phyloP scores from a whole-genome alignment of 1,139 yeast species.

The Candida buenavistaensis region DNA sequence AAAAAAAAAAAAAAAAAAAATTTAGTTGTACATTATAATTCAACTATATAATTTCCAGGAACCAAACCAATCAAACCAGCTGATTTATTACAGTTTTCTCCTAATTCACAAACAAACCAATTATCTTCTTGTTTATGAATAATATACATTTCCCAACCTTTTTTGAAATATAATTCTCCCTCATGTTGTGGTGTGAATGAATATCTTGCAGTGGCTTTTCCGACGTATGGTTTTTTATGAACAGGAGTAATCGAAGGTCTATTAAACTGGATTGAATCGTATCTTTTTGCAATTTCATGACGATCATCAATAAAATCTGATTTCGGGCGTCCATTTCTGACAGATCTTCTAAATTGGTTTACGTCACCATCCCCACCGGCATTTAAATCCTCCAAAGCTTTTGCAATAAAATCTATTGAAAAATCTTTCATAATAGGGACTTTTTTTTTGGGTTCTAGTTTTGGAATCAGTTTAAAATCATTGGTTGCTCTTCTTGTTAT shows the following conservation, averaged over 20 bases:
- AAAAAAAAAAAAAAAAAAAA: neutral
- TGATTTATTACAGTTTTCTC: conserved; percentile 47
- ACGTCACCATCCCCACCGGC: conserved; percentile 64
- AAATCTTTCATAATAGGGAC: conserved; percentile 47
- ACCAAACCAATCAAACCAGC: conserved; percentile 66
- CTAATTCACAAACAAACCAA: conserved; percentile 85
- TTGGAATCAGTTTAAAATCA: conserved; percentile 13
- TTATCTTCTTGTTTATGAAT: conserved; percentile 81
- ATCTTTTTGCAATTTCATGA: conserved; percentile 39
- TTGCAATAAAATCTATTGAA: conserved; percentile 50
- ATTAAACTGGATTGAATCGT: conserved; percentile 26
- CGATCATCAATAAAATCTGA: conserved; percentile 38
- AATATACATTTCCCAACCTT: conserved; percentile 72
- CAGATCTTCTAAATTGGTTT: conserved; percentile 40
- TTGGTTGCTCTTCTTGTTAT: conserved; percentile 31
- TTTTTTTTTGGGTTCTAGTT: conserved; percentile 18
- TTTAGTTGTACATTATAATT: no score
- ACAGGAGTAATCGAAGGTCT: conserved; percentile 46
- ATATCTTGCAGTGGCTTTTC: conserved; percentile 67
- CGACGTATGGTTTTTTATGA: conserved; percentile 52
- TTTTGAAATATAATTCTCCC: conserved; percentile 75
- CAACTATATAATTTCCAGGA: conserved; percentile 70
- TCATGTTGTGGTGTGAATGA: conserved; percentile 74
- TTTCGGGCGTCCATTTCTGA: conserved; percentile 21
- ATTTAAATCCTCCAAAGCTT: conserved; percentile 67